Conservation (phyloP, 2,329 filamentous ascomycete species). For the Clathrospora elynae region DNA sequence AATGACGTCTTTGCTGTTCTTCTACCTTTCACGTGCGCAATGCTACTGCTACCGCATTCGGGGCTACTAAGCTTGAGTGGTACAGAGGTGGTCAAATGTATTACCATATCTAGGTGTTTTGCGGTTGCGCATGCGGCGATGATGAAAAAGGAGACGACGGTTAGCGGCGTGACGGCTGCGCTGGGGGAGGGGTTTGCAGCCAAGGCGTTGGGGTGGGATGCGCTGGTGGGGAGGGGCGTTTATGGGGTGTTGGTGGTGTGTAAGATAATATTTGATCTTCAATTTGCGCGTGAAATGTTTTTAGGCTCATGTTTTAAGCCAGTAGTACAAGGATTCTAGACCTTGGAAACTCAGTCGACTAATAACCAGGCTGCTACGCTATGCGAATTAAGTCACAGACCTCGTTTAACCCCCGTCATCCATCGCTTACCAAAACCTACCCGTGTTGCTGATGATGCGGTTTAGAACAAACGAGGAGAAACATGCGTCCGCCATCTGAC, state of each 20-base stretch:
- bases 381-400: no score
- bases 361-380: no score
- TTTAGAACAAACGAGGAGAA: neutral
- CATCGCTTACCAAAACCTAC: no score
- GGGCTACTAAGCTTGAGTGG: conserved; percentile 21
- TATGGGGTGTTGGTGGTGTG: conserved; percentile 26
- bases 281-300: no score
- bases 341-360: no score
- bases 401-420: no score
- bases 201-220: conserved; percentile 38
- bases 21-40: conserved; percentile 24
- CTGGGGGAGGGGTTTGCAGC: conserved; percentile 23
- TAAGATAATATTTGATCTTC: no score
- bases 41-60: conserved; percentile 33
- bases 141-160: conserved; percentile 20
- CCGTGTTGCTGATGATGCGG: no score
- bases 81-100: conserved; percentile 25
- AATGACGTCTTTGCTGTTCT: conserved; percentile 27
- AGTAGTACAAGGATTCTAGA: no score
- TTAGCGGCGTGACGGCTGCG: conserved; percentile 12
- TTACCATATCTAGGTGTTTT: conserved; percentile 33
- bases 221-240: conserved; percentile 24
- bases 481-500: neutral
- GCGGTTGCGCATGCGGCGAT: conserved; percentile 29
- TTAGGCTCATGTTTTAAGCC: no score